Evolutionary conservation across 2,329 filamentous ascomycete genomes (phyloP).

Genomic region (Arthrobotrys megalospora): DNA sequence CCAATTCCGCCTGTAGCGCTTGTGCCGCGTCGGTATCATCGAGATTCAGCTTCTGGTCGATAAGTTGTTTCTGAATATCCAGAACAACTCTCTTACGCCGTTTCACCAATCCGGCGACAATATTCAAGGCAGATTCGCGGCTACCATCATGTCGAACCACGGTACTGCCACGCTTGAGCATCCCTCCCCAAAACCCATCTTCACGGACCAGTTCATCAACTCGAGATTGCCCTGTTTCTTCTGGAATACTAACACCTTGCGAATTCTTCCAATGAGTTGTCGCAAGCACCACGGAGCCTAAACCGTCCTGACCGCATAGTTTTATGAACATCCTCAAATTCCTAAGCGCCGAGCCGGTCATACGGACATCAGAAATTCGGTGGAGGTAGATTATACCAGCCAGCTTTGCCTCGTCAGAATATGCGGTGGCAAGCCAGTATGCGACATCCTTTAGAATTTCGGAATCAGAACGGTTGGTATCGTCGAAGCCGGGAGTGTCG

Average conservation of each 20-base stretch:
- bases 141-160: constrained; percentile 16
- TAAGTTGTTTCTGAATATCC: constrained; percentile 34
- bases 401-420: constrained; percentile 66
- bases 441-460: constrained; percentile 69
- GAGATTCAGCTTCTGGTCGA: constrained; percentile 27
- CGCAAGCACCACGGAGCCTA: constrained; percentile 2
- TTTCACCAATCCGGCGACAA: background rate
- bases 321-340: constrained; percentile 64
- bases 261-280: constrained; percentile 26
- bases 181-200: constrained; percentile 29
- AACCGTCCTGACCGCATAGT: constrained; percentile 63
- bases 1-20: constrained; percentile 11
- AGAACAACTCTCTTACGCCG: constrained; percentile 1
- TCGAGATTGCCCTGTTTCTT: background rate
- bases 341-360: constrained; percentile 61
- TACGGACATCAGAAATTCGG: constrained; percentile 65
- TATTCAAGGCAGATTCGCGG: background rate
- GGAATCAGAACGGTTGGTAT: constrained; percentile 68
- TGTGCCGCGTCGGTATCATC: constrained; percentile 28
- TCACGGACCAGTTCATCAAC: background rate
- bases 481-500: constrained; percentile 70
- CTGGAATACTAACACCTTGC: constrained; percentile 8
- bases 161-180: constrained; percentile 16
- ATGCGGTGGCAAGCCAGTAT: constrained; percentile 66
- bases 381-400: constrained; percentile 69